Conservation (phyloP, 208 protist genomes). For the Crithidia expoeki region DNA sequence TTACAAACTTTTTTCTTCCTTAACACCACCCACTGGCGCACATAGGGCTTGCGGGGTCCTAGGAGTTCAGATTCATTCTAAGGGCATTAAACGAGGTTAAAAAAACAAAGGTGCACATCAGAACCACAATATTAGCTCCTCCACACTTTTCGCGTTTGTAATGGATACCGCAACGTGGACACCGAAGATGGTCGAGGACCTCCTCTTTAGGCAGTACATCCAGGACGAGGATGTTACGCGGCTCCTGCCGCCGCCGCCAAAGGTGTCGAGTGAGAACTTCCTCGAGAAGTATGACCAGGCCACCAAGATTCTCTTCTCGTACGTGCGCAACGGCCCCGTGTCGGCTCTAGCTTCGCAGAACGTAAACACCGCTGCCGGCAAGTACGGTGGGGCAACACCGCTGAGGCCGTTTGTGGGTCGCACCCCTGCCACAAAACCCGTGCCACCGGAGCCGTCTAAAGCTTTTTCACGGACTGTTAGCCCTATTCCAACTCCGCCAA, state of each 20-base stretch:
- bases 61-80: too few relatives aligned
- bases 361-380: conserved; percentile 61
- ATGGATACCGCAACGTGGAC: conserved; percentile 67
- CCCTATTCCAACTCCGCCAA: conserved; percentile 24
- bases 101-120: too few relatives aligned
- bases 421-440: conserved; percentile 30
- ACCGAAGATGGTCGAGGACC: conserved; percentile 79
- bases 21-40: too few relatives aligned
- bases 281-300: conserved; percentile 78
- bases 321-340: conserved; percentile 84
- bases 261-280: conserved; percentile 54
- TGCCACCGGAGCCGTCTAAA: conserved; percentile 28
- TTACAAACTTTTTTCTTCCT: too few relatives aligned
- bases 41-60: too few relatives aligned
- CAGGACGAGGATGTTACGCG: conserved; percentile 83
- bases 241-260: conserved; percentile 66
- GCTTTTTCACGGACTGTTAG: conserved; percentile 41
- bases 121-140: too few relatives aligned
- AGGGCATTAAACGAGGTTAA: too few relatives aligned
- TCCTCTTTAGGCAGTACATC: conserved; percentile 89
- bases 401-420: conserved; percentile 32
- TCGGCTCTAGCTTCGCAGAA: conserved; percentile 77
- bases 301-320: conserved; percentile 80
- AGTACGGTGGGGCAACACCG: conserved; percentile 35
- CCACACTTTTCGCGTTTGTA: neutral